Percentiles rank a stretch among this genome's conserved stretches.
Conservation (phyloP, 768 basidiomycete species). For the Exsudoporus frostii region DNA sequence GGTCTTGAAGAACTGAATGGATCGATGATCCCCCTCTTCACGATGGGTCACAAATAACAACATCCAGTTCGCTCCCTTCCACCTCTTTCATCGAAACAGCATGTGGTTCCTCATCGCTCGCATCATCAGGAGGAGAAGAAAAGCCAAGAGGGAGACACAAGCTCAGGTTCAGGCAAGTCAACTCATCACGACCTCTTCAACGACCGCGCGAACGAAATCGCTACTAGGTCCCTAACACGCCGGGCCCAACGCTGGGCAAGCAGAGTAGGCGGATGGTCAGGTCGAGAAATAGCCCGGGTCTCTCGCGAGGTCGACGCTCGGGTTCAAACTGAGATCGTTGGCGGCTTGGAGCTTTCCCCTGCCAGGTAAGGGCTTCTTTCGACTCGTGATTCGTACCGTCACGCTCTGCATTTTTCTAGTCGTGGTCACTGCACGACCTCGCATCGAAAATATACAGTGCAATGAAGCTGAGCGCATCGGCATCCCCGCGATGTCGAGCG, state of each 20-base stretch:
- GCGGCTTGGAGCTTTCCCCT: too few relatives aligned
- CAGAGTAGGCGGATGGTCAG: not conserved
- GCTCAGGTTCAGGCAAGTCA: conserved; percentile 3
- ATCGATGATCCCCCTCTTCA: not conserved
- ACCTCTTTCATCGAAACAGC: not conserved
- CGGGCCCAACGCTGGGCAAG: not conserved
- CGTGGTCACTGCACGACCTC: too few relatives aligned
- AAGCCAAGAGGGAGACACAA: not conserved
- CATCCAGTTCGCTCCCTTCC: not conserved
- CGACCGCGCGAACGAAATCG: too few relatives aligned
- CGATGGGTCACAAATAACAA: not conserved
- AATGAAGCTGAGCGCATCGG: too few relatives aligned
- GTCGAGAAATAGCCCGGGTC: too few relatives aligned
- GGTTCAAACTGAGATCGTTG: not conserved
- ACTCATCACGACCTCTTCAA: not conserved
- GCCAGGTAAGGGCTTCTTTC: too few relatives aligned
- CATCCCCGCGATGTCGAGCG: too few relatives aligned
- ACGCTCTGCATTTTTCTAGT: too few relatives aligned
- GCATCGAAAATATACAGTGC: too few relatives aligned
- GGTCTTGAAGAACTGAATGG: not conserved
- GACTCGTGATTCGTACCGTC: too few relatives aligned
- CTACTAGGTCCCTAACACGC: not conserved
- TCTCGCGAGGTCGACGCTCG: not conserved
- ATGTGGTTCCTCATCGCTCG: conserved; percentile 14
- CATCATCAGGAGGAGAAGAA: not conserved